Conservation (phyloP, 1,284 basidiomycete genomes). For the Moesziomyces sp. region DNA sequence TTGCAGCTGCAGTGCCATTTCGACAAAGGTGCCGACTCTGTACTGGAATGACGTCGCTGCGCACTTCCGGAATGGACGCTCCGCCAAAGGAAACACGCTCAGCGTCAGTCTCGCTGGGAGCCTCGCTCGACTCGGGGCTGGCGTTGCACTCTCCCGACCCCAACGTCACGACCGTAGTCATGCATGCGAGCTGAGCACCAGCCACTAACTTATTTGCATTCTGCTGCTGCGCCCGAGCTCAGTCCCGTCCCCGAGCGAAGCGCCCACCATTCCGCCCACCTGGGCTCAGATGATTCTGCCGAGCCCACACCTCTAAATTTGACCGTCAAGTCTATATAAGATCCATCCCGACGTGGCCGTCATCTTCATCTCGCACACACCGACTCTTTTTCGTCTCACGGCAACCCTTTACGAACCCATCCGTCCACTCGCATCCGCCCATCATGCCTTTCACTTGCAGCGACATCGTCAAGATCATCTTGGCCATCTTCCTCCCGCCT, state of each 20-base stretch:
- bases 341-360: no score
- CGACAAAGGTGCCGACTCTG: neutral
- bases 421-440: slow-evolving; percentile 1
- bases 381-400: neutral
- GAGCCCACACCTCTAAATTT: no score
- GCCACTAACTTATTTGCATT: no score
- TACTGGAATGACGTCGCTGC: neutral
- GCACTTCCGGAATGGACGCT: neutral
- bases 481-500: slow-evolving; percentile 51
- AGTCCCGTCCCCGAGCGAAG: no score
- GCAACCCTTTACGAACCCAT: neutral
- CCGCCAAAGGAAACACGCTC: neutral
- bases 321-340: no score
- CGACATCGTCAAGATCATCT: slow-evolving; percentile 54
- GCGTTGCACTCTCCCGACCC: neutral
- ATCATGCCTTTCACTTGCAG: slow-evolving; percentile 63
- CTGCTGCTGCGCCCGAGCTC: no score
- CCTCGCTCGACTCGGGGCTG: no score
- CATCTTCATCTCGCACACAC: no score
- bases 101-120: neutral
- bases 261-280: no score
- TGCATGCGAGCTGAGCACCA: neutral
- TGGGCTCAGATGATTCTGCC: no score
- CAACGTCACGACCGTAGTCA: neutral
- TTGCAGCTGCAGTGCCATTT: neutral